phyloP scores from a whole-genome alignment of 164 flowering plant species.

The Vitis riparia region DNA sequence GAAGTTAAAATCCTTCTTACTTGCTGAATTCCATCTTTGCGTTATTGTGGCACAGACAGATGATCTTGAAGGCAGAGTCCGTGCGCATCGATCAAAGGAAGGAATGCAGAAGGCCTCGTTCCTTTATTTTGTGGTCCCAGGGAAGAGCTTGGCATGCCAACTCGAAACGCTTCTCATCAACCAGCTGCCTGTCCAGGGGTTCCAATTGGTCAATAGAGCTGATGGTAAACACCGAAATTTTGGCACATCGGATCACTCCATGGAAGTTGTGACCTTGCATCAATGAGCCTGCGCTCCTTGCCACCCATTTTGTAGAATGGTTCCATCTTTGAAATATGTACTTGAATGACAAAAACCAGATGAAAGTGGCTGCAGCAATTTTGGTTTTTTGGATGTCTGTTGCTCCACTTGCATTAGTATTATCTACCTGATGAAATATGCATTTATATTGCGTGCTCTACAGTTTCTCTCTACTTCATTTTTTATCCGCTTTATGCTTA shows the following conservation, averaged over 20 bases:
- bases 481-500: too few species aligned
- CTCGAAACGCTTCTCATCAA: constrained; percentile 89
- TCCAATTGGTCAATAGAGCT: constrained; percentile 66
- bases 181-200: constrained; percentile 75
- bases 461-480: too few species aligned
- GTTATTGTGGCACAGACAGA: constrained; percentile 56
- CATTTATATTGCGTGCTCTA: too few species aligned
- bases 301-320: background rate
- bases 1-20: background rate
- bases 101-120: constrained; percentile 68
- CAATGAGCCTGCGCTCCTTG: constrained; percentile 11
- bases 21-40: background rate
- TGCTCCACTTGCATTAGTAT: constrained; percentile 21
- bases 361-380: constrained; percentile 37
- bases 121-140: constrained; percentile 72
- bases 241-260: constrained; percentile 50
- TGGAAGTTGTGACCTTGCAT: constrained; percentile 32
- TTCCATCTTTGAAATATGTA: background rate
- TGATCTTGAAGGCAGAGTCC: constrained; percentile 84
- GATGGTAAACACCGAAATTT: constrained; percentile 96
- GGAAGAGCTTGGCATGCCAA: constrained; percentile 89
- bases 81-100: constrained; percentile 73
- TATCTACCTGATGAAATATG: too few species aligned
- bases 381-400: constrained; percentile 26
- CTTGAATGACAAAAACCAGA: background rate